Conservation (phyloP, 2,329 filamentous ascomycete genomes). For the Fusarium liriodendri region DNA sequence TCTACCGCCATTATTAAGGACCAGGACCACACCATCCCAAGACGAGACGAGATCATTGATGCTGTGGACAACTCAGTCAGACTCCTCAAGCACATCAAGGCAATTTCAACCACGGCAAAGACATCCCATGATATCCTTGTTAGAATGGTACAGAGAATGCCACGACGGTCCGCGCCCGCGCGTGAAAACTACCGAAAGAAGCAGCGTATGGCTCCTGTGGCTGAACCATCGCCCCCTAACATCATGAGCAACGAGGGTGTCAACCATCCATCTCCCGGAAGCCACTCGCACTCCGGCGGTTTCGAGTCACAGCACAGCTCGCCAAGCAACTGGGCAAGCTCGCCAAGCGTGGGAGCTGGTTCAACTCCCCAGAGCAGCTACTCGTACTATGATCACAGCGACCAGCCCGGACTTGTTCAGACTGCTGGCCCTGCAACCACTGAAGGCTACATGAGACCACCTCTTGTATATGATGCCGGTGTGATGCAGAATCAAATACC, state of each 20-base stretch:
- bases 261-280: slow-evolving; percentile 8
- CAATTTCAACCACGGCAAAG: slow-evolving; percentile 45
- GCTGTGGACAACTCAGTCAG: slow-evolving; percentile 50
- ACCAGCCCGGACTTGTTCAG: slow-evolving; percentile 2
- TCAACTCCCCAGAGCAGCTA: slow-evolving; percentile 34
- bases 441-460: slow-evolving; percentile 9
- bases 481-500: slow-evolving; percentile 7
- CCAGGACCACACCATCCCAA: slow-evolving; percentile 50
- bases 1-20: slow-evolving; percentile 64
- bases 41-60: slow-evolving; percentile 52
- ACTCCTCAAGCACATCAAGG: slow-evolving; percentile 47
- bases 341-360: slow-evolving; percentile 13
- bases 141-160: slow-evolving; percentile 45
- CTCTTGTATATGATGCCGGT: neutral
- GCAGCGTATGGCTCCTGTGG: slow-evolving; percentile 8
- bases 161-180: slow-evolving; percentile 36
- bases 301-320: slow-evolving; percentile 26
- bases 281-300: neutral
- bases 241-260: neutral
- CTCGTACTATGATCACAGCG: slow-evolving; percentile 10
- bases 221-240: neutral
- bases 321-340: slow-evolving; percentile 25
- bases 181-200: slow-evolving; percentile 23
- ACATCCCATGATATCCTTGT: slow-evolving; percentile 50
- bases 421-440: neutral